Base-by-base conservation (phyloP, 176 grass and related monocot species). In the Cocos nucifera region DNA sequence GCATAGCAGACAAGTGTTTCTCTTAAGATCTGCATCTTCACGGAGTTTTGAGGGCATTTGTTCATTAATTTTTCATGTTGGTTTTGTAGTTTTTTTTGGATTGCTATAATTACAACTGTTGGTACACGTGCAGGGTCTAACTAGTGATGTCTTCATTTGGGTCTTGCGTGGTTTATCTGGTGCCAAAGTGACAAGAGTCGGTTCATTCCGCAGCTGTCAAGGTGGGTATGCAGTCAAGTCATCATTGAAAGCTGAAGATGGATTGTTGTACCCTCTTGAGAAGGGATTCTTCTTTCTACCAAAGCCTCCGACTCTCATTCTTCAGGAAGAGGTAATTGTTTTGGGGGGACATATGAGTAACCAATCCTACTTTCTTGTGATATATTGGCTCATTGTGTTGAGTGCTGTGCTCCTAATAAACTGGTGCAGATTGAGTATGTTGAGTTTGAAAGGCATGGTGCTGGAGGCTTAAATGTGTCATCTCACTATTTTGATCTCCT, bases 141-240 rank as follows among this genome's bases (percentile, higher is more conserved):
- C 81, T 74, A 76, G 83, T 64, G 93, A 98, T 49, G 84, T 98
- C 35, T 98, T 98, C 69, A 88, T 82, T 69, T 88, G 78, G 77
- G 66, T 83, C 30, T 80, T 98, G 67, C 87, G 84, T 67, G 93
- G 93, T 56, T 64, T 98, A 83, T 98, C 93, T 74, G 87, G 87
- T 67, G 78, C 82, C 39, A 98, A 88, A 77, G 93, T 98, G 28
- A 98, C 93, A 59, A 88, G 87, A 56, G 84, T 82, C 14, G 79
- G 84, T 52, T 71, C 75, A 51, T 98, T 98, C 67, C 85, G 87
- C 68, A 98, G 84, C 71, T 84, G 73, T 70, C 81, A 92, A 73
- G 82, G 80, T 83, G 92, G 92, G 60, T 98, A 98, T 76, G 93
- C 87, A 75, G 93, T 98, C 64, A 98, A 98, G 83, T 98, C 93